Evolutionary conservation across 2,329 filamentous ascomycete genomes (phyloP).

Genomic region (Colletotrichum orbiculare): DNA sequence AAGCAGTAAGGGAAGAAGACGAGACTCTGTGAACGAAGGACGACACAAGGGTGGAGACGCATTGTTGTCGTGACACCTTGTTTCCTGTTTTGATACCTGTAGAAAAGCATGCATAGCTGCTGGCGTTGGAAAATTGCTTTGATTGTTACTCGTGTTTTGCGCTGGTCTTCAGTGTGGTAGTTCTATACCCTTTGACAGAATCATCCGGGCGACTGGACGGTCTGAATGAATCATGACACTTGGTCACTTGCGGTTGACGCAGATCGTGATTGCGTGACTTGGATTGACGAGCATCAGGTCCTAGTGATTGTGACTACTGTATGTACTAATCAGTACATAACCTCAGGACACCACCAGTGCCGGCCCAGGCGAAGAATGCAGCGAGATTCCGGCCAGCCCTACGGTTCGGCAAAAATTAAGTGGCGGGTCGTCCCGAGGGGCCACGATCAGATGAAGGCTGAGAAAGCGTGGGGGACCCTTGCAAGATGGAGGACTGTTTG

Average conservation of each 20-base stretch:
- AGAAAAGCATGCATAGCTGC: slow-evolving; percentile 15
- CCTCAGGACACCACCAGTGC: neutral
- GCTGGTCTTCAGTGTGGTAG: neutral
- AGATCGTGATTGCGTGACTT: no score
- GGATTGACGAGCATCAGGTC: no score
- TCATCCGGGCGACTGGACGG: no score
- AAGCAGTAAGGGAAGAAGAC: slow-evolving; percentile 5
- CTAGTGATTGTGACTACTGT: no score
- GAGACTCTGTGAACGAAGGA: neutral
- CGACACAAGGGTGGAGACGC: slow-evolving; percentile 1
- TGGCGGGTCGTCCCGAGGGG: slow-evolving; percentile 29
- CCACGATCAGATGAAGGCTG: slow-evolving; percentile 15
- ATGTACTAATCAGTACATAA: no score
- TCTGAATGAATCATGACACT: no score
- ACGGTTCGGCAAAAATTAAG: neutral
- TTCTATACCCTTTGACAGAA: no score
- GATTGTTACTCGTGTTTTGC: neutral
- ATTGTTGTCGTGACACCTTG: neutral
- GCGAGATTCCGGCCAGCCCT: slow-evolving; percentile 22
- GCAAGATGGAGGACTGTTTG: neutral
- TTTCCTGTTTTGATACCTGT: neutral
- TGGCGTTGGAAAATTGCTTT: slow-evolving; percentile 1
- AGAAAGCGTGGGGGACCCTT: slow-evolving; percentile 8
- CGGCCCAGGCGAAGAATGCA: neutral
- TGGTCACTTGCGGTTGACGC: no score